phyloP scores from a whole-genome alignment of 768 basidiomycete species.

The Amyloporia xantha region DNA sequence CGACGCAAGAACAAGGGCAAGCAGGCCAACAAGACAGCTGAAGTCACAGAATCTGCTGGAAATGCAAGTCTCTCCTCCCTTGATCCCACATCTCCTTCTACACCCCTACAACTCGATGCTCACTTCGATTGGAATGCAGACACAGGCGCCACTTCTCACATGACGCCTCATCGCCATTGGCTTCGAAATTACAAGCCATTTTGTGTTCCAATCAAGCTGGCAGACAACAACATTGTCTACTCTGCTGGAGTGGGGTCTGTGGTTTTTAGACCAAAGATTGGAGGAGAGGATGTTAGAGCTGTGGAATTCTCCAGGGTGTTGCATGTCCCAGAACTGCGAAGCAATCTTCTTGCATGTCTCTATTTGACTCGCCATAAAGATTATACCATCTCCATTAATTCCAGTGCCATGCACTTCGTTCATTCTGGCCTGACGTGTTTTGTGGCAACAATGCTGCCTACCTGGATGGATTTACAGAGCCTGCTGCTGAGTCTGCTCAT shows the following conservation, averaged over 20 bases:
- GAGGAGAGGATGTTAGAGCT: background rate
- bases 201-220: background rate
- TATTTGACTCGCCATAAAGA: constrained; percentile 20
- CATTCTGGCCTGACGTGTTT: background rate
- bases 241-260: background rate
- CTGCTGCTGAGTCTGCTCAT: background rate
- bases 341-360: constrained; percentile 13
- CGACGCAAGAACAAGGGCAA: background rate
- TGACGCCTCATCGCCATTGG: constrained; percentile 28
- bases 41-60: background rate
- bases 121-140: constrained; percentile 21
- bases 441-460: background rate
- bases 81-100: background rate
- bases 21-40: background rate
- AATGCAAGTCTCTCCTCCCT: background rate
- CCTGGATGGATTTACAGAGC: constrained; percentile 4
- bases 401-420: constrained; percentile 6
- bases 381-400: constrained; percentile 8
- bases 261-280: background rate
- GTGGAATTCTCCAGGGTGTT: background rate
- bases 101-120: background rate
- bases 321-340: background rate
- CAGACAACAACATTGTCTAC: background rate
- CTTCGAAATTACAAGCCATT: constrained; percentile 7
- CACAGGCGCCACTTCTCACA: constrained; percentile 29